Evolutionary conservation across 805 yeast species (phyloP).

Genomic region (Candida fluviatilis): DNA sequence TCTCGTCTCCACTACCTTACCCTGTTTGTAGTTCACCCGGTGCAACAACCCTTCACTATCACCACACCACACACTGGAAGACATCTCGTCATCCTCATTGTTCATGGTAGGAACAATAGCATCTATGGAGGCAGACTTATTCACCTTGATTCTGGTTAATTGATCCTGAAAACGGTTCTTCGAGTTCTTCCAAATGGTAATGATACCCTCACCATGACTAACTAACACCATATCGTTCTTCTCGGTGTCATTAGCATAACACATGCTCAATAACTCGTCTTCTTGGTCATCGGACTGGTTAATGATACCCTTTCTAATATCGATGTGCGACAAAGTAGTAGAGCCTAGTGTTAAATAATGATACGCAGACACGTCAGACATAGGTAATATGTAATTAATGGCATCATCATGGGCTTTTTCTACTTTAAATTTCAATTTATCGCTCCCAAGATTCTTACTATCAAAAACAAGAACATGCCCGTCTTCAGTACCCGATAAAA

Average conservation of each 20-base stretch:
- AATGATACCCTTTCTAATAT: constrained; percentile 66
- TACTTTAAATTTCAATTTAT: constrained; percentile 42
- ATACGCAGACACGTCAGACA: constrained; percentile 69
- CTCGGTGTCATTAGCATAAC: constrained; percentile 51
- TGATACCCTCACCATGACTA: constrained; percentile 88
- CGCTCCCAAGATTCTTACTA: constrained; percentile 45
- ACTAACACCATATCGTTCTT: constrained; percentile 65
- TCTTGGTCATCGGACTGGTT: constrained; percentile 83
- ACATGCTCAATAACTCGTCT: constrained; percentile 80
- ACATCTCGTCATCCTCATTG: constrained; percentile 42
- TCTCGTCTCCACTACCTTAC: constrained; percentile 61
- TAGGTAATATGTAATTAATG: constrained; percentile 66
- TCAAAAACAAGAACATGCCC: constrained; percentile 68
- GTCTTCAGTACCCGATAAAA: constrained; percentile 62
- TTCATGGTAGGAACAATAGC: constrained; percentile 57
- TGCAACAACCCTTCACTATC: constrained; percentile 71
- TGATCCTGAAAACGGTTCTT: constrained; percentile 74
- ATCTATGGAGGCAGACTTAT: constrained; percentile 71
- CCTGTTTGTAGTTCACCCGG: constrained; percentile 60
- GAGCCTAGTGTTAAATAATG: constrained; percentile 80
- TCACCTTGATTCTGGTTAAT: constrained; percentile 66
- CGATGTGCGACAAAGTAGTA: constrained; percentile 74
- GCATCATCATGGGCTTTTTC: constrained; percentile 69
- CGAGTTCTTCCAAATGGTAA: constrained; percentile 79
- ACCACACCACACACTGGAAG: constrained; percentile 68